These are phyloP conservation scores for Xylaria sp. DNA, from an alignment of 2,329 filamentous ascomycete genomes.

Conservation along the genomic window DNA sequence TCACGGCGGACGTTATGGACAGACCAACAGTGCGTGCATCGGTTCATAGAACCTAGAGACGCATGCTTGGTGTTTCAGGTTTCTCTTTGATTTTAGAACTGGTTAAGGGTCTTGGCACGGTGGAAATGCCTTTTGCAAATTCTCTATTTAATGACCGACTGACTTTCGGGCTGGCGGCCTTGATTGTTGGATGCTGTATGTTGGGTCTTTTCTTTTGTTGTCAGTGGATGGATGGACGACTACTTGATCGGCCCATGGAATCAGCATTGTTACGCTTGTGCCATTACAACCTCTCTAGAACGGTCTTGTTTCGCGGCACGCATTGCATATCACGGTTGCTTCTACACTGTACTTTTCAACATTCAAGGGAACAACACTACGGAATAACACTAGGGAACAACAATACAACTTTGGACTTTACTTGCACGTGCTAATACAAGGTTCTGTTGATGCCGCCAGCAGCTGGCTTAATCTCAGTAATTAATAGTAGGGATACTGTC, in stretches of 20 bases:
- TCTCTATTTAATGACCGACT: background rate
- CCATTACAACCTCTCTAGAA: conserved; percentile 11
- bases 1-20: conserved; percentile 2
- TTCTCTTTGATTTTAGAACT: conserved; percentile 27
- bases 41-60: conserved; percentile 6
- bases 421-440: background rate
- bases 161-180: background rate
- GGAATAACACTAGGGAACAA: background rate
- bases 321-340: conserved; percentile 23
- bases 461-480: background rate
- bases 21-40: conserved; percentile 18
- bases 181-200: background rate
- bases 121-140: background rate
- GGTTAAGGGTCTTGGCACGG: conserved; percentile 26
- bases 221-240: background rate
- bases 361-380: background rate
- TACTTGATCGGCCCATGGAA: background rate
- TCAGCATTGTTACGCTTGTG: conserved; percentile 19
- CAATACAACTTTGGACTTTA: background rate
- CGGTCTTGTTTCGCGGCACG: conserved; percentile 4
- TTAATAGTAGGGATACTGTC: background rate
- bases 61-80: conserved; percentile 25
- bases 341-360: conserved; percentile 1
- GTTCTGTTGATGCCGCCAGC: background rate
- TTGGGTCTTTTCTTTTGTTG: background rate